Percentiles rank a stretch among this genome's conserved stretches.
Evolutionary conservation across 345 rosid species (phyloP).

Genomic region (Hirschfeldia incana): DNA sequence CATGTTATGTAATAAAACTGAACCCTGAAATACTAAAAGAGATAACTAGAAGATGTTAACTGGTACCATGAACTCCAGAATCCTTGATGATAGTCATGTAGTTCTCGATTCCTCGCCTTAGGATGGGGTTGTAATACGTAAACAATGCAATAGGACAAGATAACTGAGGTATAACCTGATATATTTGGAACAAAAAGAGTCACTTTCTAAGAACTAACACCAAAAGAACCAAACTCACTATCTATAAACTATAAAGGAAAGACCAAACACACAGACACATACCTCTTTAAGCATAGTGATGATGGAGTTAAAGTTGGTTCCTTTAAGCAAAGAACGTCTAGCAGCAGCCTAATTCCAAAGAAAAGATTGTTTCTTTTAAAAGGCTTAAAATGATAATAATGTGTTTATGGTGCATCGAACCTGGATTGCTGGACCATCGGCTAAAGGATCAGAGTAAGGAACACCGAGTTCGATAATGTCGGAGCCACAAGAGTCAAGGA

Average conservation of each 20-base stretch:
- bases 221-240: not conserved
- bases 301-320: constrained; percentile 70
- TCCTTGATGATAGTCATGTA: constrained; percentile 69
- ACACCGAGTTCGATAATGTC: constrained; percentile 90
- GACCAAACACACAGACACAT: not conserved
- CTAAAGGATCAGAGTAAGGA: constrained; percentile 89
- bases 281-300: constrained; percentile 81
- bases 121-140: constrained; percentile 84
- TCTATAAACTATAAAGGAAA: not conserved
- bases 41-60: constrained; percentile 5
- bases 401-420: constrained; percentile 39
- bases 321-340: constrained; percentile 73
- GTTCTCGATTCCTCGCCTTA: constrained; percentile 67
- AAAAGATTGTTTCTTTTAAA: not conserved
- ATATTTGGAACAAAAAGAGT: not conserved
- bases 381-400: not conserved
- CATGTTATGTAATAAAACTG: not conserved
- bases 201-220: too few species aligned
- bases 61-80: constrained; percentile 69
- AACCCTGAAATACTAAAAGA: constrained; percentile 7
- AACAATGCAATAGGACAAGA: constrained; percentile 84
- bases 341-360: constrained; percentile 74
- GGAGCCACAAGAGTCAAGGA: constrained; percentile 73
- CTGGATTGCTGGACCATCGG: constrained; percentile 96
- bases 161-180: constrained; percentile 73